Evolutionary conservation across 768 basidiomycete species (phyloP).

Genomic region (Lactarius akahatsu): DNA sequence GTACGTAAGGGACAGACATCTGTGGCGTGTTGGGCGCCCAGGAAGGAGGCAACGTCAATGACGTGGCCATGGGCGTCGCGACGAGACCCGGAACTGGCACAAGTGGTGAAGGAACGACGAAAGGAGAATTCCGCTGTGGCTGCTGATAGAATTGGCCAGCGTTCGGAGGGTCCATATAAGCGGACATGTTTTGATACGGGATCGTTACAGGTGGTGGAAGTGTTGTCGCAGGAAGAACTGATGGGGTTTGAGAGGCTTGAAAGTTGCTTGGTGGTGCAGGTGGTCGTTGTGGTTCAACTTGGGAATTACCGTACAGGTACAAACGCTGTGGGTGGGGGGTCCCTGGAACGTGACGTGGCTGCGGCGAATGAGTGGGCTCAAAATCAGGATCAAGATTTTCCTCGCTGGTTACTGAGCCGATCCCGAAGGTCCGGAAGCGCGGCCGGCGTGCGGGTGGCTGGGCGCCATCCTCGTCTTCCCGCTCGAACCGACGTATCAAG

Average conservation of each 20-base stretch:
- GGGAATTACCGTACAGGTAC: neutral
- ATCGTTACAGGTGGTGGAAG: neutral
- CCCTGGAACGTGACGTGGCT: conserved; percentile 26
- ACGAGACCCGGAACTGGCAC: conserved; percentile 12
- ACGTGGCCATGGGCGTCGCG: conserved; percentile 18
- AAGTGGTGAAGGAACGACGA: conserved; percentile 17
- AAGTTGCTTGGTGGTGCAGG: conserved; percentile 4
- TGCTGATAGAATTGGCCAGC: conserved; percentile 15
- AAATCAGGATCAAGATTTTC: conserved; percentile 16
- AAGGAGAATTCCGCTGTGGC: conserved; percentile 13
- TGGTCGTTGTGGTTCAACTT: conserved; percentile 21
- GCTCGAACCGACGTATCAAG: conserved; percentile 7
- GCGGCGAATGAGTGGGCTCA: conserved; percentile 14
- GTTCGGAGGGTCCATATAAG: neutral
- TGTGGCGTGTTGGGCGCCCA: conserved; percentile 22
- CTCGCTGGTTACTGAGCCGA: conserved; percentile 11
- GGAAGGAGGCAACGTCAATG: conserved; percentile 15
- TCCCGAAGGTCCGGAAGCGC: conserved; percentile 21
- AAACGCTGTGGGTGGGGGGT: conserved; percentile 14
- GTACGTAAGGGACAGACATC: conserved; percentile 10
- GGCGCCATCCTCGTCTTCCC: neutral
- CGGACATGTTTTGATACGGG: conserved; percentile 6
- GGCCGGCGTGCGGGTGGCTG: neutral
- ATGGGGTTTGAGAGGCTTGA: neutral
- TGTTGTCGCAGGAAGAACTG: neutral